Base-by-base conservation (phyloP, 2,329 filamentous ascomycete genomes). In the Penicillium sp. region DNA sequence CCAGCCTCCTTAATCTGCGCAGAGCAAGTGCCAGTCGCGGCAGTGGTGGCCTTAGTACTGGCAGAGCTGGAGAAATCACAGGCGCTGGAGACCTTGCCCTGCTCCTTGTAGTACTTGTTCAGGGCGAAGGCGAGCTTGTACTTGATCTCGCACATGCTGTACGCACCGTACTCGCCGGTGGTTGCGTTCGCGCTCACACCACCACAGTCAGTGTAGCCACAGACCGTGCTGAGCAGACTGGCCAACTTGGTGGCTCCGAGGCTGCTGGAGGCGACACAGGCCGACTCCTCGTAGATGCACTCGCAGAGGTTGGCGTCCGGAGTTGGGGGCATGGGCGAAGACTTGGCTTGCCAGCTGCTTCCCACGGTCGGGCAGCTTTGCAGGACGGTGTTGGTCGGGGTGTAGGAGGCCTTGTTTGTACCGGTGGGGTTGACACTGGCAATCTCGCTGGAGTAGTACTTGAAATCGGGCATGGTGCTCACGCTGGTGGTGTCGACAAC, bases 281-380 rank as follows among this genome's bases (percentile, higher is more conserved):
- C 80, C 59, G 95, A 81, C 49, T 87, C 87, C 63, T 85, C 83
- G 76, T 86, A 84, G 90, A 97, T 96, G 86, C 95, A 99, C 58
- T 82, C 78, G 84, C 94, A 98, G 45, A 96, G 87, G 50, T 86
- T 72, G 55, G 85, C 72, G 80, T 97, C 91, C 62, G 92, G 92
- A 5, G 86, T 87, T 5, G 93, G 94, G 26, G 94, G 95, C 22
- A 98, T 90, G 24, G 85, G 83, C 1, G 69, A 65, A 65, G 71
- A 58, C 12, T 85, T 83, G 56, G 91, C 90, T 66, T 83, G 80
- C 94, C 95, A 98, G 71, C 79, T 82, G 45, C 78, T 70, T 68
- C 78, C 81, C 54, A 88, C 79, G 7, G 81, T 81, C 17, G 93
- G 94, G 86, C 94, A 98, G 42, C 84, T 74, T 58, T 82, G 82